Percentiles rank a stretch among this genome's conserved stretches.
phyloP scores from a whole-genome alignment of 768 basidiomycete genomes.

The Pisolithus orientalis region DNA sequence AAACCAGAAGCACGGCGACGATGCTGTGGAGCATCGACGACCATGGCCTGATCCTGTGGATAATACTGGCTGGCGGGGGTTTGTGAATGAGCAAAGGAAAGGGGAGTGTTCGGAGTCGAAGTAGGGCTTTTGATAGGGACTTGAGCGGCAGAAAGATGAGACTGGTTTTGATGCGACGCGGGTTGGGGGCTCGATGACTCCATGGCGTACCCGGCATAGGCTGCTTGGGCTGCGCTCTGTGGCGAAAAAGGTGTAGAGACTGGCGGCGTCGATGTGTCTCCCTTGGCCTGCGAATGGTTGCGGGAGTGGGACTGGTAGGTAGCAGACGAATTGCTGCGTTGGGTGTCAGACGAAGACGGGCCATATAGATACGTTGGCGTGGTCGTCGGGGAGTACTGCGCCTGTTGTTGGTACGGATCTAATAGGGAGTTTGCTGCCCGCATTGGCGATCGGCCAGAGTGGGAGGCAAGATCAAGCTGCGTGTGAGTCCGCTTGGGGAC shows the following conservation, averaged over 20 bases:
- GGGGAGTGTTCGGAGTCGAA: constrained; percentile 67
- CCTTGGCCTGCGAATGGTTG: constrained; percentile 50
- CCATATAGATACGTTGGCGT: constrained; percentile 42
- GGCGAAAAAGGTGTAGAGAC: constrained; percentile 51
- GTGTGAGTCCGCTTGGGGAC: constrained; percentile 52
- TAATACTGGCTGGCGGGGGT: constrained; percentile 50
- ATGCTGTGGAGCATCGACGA: constrained; percentile 53
- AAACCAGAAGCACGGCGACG: constrained; percentile 73
- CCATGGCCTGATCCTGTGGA: constrained; percentile 63
- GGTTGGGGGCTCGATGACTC: constrained; percentile 62
- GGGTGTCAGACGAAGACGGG: constrained; percentile 28
- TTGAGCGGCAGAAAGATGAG: constrained; percentile 43
- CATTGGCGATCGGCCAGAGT: constrained; percentile 56
- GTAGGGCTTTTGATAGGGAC: constrained; percentile 45
- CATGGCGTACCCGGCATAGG: constrained; percentile 53
- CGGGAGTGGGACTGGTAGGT: constrained; percentile 54
- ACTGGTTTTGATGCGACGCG: constrained; percentile 38
- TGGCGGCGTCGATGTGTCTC: constrained; percentile 44
- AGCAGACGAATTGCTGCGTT: constrained; percentile 35
- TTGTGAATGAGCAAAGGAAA: constrained; percentile 56
- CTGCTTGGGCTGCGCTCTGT: constrained; percentile 36
- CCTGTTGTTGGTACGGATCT: constrained; percentile 68
- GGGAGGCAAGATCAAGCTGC: constrained; percentile 47
- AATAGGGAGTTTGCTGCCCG: constrained; percentile 49
- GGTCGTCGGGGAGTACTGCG: constrained; percentile 52